Percentiles rank a stretch among this genome's conserved stretches.
These are phyloP conservation scores for Linderina pennispora DNA, from an alignment of 192 early-diverging fungal species.

Conservation along the genomic window DNA sequence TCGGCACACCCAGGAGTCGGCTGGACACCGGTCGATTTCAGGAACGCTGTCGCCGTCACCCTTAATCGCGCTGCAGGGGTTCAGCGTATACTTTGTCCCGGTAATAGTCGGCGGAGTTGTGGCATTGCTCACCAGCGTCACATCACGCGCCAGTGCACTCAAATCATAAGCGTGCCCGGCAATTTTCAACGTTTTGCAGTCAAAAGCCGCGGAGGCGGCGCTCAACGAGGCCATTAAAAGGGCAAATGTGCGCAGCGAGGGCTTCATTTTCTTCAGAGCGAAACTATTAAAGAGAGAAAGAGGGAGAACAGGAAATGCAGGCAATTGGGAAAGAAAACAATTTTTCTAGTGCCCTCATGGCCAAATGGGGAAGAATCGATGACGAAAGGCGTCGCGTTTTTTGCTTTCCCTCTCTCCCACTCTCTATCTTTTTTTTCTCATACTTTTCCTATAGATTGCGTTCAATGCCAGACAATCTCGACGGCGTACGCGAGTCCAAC, in stretches of 20 bases:
- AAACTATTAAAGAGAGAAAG: no score
- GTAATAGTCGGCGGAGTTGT: conserved; percentile 42
- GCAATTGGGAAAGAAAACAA: no score
- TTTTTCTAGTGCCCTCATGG: no score
- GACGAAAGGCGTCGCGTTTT: no score
- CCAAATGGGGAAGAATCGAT: no score
- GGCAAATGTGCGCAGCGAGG: conserved; percentile 1
- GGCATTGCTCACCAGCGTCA: conserved; percentile 19
- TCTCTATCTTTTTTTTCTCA: no score
- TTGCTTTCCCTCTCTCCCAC: no score
- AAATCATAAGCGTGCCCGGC: conserved; percentile 38
- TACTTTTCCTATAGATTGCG: no score
- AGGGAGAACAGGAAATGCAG: no score
- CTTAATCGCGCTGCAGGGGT: conserved; percentile 35
- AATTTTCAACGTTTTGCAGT: conserved; percentile 37
- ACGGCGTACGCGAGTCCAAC: not conserved
- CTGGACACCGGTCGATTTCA: conserved; percentile 36
- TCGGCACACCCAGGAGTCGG: conserved; percentile 32
- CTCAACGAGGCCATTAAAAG: not conserved
- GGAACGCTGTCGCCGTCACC: conserved; percentile 20
- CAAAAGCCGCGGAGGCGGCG: conserved; percentile 16
- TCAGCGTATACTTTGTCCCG: conserved; percentile 26
- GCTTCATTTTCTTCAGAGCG: no score
- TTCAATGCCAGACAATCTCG: no score
- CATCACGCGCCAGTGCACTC: conserved; percentile 18